A percentile compares a stretch with the other conserved stretches of the same genome.
phyloP scores from a whole-genome alignment of 495 filamentous ascomycete species.

The Aspergillus steynii region DNA sequence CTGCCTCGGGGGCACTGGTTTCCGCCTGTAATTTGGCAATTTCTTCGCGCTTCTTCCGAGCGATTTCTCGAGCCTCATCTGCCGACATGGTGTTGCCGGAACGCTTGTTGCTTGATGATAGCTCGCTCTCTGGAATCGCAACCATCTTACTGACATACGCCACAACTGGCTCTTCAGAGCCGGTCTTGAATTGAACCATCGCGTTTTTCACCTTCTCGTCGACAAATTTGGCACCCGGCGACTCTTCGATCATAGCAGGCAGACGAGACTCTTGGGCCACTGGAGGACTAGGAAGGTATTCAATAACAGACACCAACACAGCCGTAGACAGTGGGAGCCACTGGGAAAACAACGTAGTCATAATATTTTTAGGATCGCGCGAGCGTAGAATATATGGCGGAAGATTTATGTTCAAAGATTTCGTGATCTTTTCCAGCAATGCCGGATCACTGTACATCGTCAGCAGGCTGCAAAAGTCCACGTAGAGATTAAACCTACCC shows the following conservation, averaged over 20 bases:
- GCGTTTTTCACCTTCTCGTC: conserved; percentile 69
- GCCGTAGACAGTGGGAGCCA: conserved; percentile 96
- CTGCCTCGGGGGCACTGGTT: conserved; percentile 42
- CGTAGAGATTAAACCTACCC: conserved; percentile 54
- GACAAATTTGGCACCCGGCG: conserved; percentile 73
- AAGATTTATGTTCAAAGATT: conserved; percentile 80
- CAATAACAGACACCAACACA: conserved; percentile 86
- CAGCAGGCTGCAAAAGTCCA: conserved; percentile 24
- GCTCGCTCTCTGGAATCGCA: conserved; percentile 85
- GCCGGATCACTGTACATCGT: conserved; percentile 63
- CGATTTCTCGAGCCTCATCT: conserved; percentile 86
- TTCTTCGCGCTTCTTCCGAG: conserved; percentile 83
- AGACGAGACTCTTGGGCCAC: conserved; percentile 81
- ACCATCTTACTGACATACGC: conserved; percentile 99
- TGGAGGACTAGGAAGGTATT: conserved; percentile 85
- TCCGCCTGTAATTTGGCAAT: conserved; percentile 74
- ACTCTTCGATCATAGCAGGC: conserved; percentile 74
- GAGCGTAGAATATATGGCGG: conserved; percentile 83
- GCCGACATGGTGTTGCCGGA: conserved; percentile 67
- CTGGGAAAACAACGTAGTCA: conserved; percentile 80
- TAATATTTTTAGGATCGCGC: conserved; percentile 76
- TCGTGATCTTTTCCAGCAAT: conserved; percentile 91
- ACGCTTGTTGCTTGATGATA: conserved; percentile 73
- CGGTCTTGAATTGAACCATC: conserved; percentile 75
- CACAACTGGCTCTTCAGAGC: conserved; percentile 72